Evolutionary conservation across 2,329 filamentous ascomycete genomes (phyloP).

Genomic region (Nectriaceae sp.): DNA sequence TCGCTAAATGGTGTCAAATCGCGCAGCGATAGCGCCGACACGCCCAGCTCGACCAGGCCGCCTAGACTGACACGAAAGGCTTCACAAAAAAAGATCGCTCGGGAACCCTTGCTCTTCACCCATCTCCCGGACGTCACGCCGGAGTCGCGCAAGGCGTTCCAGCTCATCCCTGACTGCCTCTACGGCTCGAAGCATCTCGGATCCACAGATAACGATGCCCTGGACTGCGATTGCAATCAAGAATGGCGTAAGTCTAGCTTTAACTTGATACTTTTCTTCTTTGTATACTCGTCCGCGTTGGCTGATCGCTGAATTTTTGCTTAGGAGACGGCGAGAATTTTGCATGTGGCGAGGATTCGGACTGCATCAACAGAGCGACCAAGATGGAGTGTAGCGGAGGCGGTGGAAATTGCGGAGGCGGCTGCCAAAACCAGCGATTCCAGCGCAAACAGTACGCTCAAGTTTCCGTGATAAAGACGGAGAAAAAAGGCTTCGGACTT

Average conservation of each 20-base stretch:
- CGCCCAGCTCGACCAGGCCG: conserved; percentile 54
- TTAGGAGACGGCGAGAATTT: conserved; percentile 67
- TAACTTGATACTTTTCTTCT: conserved; percentile 10
- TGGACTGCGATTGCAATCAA: conserved; percentile 94
- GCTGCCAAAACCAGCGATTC: conserved; percentile 94
- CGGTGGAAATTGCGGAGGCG: conserved; percentile 77
- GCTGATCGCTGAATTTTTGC: too few species aligned
- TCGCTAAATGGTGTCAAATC: conserved; percentile 50
- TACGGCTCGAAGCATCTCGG: conserved; percentile 93
- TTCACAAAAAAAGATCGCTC: conserved; percentile 66
- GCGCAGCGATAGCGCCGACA: conserved; percentile 49
- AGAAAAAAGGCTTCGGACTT: conserved; percentile 95
- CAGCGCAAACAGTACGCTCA: conserved; percentile 86
- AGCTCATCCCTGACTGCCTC: conserved; percentile 79
- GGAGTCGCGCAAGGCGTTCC: conserved; percentile 76
- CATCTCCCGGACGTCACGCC: conserved; percentile 77
- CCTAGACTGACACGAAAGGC: conserved; percentile 74
- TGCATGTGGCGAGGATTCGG: conserved; percentile 93
- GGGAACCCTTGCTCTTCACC: conserved; percentile 67
- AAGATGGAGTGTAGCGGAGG: conserved; percentile 93
- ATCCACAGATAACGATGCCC: conserved; percentile 81
- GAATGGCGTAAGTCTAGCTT: conserved; percentile 79
- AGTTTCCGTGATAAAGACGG: conserved; percentile 94
- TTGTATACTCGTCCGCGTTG: too few species aligned
- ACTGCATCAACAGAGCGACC: conserved; percentile 97